phyloP scores from a whole-genome alignment of 768 basidiomycete species.

The Saitozyma sp. region DNA sequence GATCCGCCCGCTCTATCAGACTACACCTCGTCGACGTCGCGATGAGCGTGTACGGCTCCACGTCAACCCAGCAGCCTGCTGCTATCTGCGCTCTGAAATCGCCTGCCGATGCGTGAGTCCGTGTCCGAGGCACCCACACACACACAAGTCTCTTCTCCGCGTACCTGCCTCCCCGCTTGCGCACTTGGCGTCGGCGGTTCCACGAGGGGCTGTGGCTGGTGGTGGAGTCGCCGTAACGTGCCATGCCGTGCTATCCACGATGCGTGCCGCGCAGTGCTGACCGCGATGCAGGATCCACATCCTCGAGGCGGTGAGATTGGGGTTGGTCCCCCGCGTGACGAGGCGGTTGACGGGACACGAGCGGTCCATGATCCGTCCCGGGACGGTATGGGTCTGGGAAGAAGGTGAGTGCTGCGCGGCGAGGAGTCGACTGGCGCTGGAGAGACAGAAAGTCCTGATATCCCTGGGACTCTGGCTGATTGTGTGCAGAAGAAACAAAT shows the following conservation, averaged over 20 bases:
- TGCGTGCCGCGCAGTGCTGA: conserved; percentile 1
- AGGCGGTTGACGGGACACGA: conserved; percentile 48
- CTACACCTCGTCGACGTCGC: no score
- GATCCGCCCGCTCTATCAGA: no score
- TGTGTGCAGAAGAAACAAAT: conserved; percentile 41
- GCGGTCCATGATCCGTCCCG: conserved; percentile 39
- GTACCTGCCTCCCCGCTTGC: no score
- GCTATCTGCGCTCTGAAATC: conserved; percentile 45
- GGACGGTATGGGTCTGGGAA: conserved; percentile 51
- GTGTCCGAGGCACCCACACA: no score
- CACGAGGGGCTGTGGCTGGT: no score
- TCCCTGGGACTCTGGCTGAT: not conserved
- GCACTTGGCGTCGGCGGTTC: no score
- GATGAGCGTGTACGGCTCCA: conserved; percentile 10
- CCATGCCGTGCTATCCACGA: not conserved
- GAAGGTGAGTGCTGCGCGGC: conserved; percentile 34
- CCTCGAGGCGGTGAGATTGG: conserved; percentile 45
- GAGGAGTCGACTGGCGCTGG: not conserved
- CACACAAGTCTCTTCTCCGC: no score
- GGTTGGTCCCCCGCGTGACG: conserved; percentile 45
- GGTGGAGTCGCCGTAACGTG: no score
- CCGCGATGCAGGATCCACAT: conserved; percentile 34
- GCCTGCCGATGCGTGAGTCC: conserved; percentile 48
- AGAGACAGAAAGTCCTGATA: no score
- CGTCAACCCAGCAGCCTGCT: conserved; percentile 46